These are phyloP conservation scores for Leptomonas seymouri DNA, from an alignment of 208 protist genomes.

Conservation along the genomic window DNA sequence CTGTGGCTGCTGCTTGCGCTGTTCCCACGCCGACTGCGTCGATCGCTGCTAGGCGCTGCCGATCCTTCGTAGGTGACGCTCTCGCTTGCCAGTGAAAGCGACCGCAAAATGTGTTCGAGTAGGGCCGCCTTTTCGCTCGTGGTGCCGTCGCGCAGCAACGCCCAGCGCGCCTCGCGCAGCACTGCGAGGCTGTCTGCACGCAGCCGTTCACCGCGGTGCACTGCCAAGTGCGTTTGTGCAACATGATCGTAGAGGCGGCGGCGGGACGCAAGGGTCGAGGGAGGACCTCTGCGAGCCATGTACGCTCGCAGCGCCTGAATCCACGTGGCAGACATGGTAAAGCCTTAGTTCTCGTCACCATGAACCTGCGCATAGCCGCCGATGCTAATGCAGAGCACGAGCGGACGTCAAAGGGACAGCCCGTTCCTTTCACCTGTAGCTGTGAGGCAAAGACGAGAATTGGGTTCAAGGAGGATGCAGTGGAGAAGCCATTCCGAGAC, in stretches of 20 bases:
- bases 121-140: slow-evolving; percentile 32
- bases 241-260: slow-evolving; percentile 41
- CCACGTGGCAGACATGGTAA: slow-evolving; percentile 33
- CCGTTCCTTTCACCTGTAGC: too few species aligned
- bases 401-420: too few species aligned
- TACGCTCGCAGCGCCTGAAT: slow-evolving; percentile 34
- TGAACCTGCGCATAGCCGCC: too few species aligned
- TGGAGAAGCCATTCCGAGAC: too few species aligned
- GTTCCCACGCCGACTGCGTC: slow-evolving; percentile 3
- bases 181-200: slow-evolving; percentile 32
- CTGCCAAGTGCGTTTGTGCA: slow-evolving; percentile 39
- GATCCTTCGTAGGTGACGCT: slow-evolving; percentile 19
- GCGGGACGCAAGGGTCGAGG: slow-evolving; percentile 13
- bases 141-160: slow-evolving; percentile 46
- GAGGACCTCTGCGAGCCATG: slow-evolving; percentile 6
- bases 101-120: slow-evolving; percentile 48
- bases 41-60: neutral
- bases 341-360: too few species aligned
- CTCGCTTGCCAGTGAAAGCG: slow-evolving; percentile 37
- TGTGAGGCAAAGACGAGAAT: too few species aligned
- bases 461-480: too few species aligned
- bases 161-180: slow-evolving; percentile 58
- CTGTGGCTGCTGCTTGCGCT: neutral
- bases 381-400: too few species aligned
- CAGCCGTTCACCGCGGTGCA: slow-evolving; percentile 27